A percentile compares a stretch with the other conserved stretches of the same genome.
phyloP scores from a whole-genome alignment of 2,329 filamentous ascomycete species.

The Boeremia lycopersici region DNA sequence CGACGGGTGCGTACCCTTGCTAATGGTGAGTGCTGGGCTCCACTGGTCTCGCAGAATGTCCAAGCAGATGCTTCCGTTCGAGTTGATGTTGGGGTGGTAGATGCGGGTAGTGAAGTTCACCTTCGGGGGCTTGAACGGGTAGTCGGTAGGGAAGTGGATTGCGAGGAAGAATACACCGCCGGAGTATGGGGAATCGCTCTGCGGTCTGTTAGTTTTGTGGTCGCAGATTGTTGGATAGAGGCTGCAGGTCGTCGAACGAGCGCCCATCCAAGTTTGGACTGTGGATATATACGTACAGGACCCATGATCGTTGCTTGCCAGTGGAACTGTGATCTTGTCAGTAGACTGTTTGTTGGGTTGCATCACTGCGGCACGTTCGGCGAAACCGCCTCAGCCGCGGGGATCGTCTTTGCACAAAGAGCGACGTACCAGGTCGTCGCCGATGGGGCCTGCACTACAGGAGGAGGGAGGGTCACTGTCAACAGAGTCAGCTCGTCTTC shows the following conservation, averaged over 20 bases:
- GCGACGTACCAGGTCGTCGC: constrained; percentile 91
- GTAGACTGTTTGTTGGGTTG: constrained; percentile 31
- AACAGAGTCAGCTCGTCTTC: constrained; percentile 41
- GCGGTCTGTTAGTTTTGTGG: constrained; percentile 39
- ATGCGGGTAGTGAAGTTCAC: constrained; percentile 99
- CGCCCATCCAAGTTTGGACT: neutral
- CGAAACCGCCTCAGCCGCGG: constrained; percentile 40
- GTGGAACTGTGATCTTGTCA: constrained; percentile 75
- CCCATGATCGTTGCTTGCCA: constrained; percentile 99
- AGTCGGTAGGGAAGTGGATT: constrained; percentile 99
- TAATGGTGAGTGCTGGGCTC: constrained; percentile 97
- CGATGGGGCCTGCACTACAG: constrained; percentile 95
- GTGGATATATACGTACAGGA: constrained; percentile 71
- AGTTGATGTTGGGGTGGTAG: constrained; percentile 99
- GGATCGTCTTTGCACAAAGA: constrained; percentile 25
- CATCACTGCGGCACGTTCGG: constrained; percentile 18
- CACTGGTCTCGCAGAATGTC: constrained; percentile 99
- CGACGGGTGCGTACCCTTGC: constrained; percentile 73
- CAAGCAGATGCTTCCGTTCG: constrained; percentile 97
- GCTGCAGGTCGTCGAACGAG: constrained; percentile 15
- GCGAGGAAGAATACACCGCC: constrained; percentile 98
- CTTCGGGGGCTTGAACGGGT: constrained; percentile 99
- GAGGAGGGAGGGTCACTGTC: constrained; percentile 94
- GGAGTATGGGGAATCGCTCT: constrained; percentile 96
- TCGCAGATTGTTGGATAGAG: neutral